A percentile compares a stretch with the other conserved stretches of the same genome.
phyloP scores from a whole-genome alignment of 805 yeast genomes.

The Lipomyces sp. region DNA sequence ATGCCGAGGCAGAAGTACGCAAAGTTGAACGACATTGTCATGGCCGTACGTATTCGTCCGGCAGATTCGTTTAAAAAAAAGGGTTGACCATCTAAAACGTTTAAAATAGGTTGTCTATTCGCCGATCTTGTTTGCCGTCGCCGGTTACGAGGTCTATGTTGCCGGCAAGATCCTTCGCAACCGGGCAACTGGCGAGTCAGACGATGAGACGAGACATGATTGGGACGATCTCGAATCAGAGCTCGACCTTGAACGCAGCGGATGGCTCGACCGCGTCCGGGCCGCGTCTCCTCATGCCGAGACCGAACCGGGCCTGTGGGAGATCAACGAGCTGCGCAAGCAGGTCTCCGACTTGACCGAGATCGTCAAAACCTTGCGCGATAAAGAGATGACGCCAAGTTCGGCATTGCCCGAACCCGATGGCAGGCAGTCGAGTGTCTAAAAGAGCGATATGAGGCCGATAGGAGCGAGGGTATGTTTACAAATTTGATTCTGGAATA shows the following conservation, averaged over 20 bases:
- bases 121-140: constrained; percentile 65
- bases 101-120: constrained; percentile 54
- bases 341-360: constrained; percentile 24
- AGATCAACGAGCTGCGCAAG: constrained; percentile 21
- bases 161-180: constrained; percentile 77
- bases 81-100: neutral
- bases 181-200: constrained; percentile 63
- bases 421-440: no score
- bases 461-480: no score
- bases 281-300: constrained; percentile 62
- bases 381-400: constrained; percentile 6
- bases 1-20: constrained; percentile 46
- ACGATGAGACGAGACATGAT: constrained; percentile 81
- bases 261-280: constrained; percentile 59
- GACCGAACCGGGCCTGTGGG: constrained; percentile 45
- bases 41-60: constrained; percentile 51
- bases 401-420: neutral
- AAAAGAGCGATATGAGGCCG: no score
- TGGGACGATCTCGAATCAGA: constrained; percentile 84
- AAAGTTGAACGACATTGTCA: constrained; percentile 57
- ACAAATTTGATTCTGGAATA: no score
- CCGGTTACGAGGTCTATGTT: constrained; percentile 64
- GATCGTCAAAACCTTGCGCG: constrained; percentile 8
- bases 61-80: neutral
- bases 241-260: constrained; percentile 56